These are phyloP conservation scores for Akanthomyces muscarius DNA, from an alignment of 2,329 filamentous ascomycete genomes.

Conservation along the genomic window DNA sequence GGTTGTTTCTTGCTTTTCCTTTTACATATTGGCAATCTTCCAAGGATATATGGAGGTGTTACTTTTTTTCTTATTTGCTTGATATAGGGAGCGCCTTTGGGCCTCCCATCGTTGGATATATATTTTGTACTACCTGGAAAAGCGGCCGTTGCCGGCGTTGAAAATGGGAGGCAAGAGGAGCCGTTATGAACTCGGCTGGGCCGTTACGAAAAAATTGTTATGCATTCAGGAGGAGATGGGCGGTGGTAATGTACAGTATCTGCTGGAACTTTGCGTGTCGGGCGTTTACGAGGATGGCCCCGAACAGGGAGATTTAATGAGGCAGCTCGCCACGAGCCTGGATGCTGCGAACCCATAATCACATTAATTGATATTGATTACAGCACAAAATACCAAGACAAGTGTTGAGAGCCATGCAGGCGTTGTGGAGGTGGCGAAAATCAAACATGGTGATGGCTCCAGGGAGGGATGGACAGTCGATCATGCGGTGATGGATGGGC, in stretches of 20 bases:
- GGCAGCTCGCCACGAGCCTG: background rate
- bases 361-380: conserved; percentile 1
- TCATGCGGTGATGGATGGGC: background rate
- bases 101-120: conserved; percentile 1
- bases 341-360: conserved; percentile 1
- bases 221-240: conserved; percentile 2
- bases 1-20: background rate
- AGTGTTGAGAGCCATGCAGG: background rate
- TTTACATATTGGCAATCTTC: conserved; percentile 8
- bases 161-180: conserved; percentile 10
- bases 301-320: conserved; percentile 10
- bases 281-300: background rate
- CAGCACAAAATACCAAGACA: background rate
- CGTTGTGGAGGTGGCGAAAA: background rate
- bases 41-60: background rate
- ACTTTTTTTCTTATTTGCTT: background rate
- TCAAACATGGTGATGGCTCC: background rate
- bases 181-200: conserved; percentile 17
- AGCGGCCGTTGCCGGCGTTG: background rate
- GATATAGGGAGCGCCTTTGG: background rate
- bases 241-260: conserved; percentile 6
- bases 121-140: conserved; percentile 5
- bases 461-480: background rate
- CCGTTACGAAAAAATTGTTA: conserved; percentile 11
- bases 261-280: background rate